phyloP scores from a whole-genome alignment of 352 stramenopile species.

The Phytophthora kernoviae region DNA sequence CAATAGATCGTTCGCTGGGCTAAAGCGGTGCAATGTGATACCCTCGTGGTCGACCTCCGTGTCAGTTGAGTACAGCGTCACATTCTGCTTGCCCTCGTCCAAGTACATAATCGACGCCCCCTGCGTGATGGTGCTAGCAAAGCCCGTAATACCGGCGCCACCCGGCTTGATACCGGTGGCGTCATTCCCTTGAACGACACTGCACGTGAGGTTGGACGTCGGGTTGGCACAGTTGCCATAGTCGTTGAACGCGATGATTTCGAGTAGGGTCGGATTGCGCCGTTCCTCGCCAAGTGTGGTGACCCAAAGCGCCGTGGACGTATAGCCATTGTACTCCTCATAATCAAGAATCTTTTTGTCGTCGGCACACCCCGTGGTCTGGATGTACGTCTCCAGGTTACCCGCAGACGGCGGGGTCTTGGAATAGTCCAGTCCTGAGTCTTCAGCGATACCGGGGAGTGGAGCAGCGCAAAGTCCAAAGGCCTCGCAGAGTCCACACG shows the following conservation, averaged over 20 bases:
- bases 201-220: slow-evolving; percentile 63
- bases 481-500: slow-evolving; percentile 44
- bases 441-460: slow-evolving; percentile 57
- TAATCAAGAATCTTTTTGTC: slow-evolving; percentile 57
- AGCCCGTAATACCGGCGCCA: slow-evolving; percentile 52
- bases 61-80: slow-evolving; percentile 54
- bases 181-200: slow-evolving; percentile 53
- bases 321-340: slow-evolving; percentile 54
- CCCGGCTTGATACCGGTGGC: slow-evolving; percentile 47
- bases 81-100: slow-evolving; percentile 58
- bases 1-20: slow-evolving; percentile 45
- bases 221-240: slow-evolving; percentile 65
- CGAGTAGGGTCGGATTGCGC: slow-evolving; percentile 55
- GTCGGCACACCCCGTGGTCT: slow-evolving; percentile 58
- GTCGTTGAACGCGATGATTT: slow-evolving; percentile 46
- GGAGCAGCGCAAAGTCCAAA: slow-evolving; percentile 59
- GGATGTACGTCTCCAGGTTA: slow-evolving; percentile 43
- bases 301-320: slow-evolving; percentile 42
- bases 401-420: slow-evolving; percentile 25
- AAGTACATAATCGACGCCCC: slow-evolving; percentile 51
- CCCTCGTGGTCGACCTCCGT: slow-evolving; percentile 51
- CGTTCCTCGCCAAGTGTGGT: slow-evolving; percentile 33
- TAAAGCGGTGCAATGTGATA: slow-evolving; percentile 63
- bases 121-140: slow-evolving; percentile 42
- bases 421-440: slow-evolving; percentile 55